Conservation (phyloP, 1,284 basidiomycete genomes). For the Cystobasidium sp. region DNA sequence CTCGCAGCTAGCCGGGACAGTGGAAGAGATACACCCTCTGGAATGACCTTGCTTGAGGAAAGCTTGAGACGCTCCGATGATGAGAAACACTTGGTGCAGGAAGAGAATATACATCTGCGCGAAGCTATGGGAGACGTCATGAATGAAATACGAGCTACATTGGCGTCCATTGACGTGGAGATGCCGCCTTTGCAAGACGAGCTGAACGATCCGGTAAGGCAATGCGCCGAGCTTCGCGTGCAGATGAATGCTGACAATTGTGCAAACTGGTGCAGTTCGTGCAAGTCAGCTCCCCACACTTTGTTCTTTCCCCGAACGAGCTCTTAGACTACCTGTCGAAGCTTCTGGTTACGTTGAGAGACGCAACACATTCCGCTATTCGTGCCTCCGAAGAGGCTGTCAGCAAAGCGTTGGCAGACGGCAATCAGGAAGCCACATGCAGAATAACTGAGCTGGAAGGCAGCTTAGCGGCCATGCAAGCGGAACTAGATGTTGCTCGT, state of each 20-base stretch:
- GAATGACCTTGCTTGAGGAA: conserved; percentile 23
- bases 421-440: background rate
- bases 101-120: conserved; percentile 41
- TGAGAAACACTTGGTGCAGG: conserved; percentile 19
- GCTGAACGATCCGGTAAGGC: conserved; percentile 13
- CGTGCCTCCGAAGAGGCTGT: background rate
- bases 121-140: conserved; percentile 32
- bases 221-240: too few relatives aligned
- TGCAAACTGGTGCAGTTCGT: background rate
- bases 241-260: background rate
- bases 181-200: conserved; percentile 13
- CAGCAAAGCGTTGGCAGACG: background rate
- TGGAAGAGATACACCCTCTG: conserved; percentile 22
- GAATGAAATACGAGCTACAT: conserved; percentile 29
- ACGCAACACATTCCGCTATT: background rate
- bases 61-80: conserved; percentile 30
- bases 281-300: conserved; percentile 11
- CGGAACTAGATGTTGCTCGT: conserved; percentile 14
- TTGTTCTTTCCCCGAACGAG: conserved; percentile 17
- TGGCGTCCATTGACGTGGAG: conserved; percentile 11
- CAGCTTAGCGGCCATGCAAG: conserved; percentile 33
- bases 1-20: background rate
- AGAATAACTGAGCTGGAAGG: conserved; percentile 25
- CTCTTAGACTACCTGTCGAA: conserved; percentile 26
- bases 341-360: conserved; percentile 25